phyloP scores from a whole-genome alignment of 495 filamentous ascomycete species.

The Xanthoparmelia taractica region DNA sequence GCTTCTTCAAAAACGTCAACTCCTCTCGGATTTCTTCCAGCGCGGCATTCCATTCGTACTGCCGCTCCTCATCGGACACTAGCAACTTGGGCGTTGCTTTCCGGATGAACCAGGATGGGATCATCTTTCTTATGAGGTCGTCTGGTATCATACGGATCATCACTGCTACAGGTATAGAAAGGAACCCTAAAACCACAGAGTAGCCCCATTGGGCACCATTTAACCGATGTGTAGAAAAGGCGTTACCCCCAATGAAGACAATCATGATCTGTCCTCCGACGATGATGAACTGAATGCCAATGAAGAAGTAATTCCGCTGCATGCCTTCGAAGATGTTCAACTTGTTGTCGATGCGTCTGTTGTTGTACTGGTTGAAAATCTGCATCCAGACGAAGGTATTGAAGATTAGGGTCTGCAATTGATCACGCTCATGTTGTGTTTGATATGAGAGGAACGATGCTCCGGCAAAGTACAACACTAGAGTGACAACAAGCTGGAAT shows the following conservation, averaged over 20 bases:
- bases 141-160: slow-evolving; percentile 72
- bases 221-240: slow-evolving; percentile 56
- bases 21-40: slow-evolving; percentile 69
- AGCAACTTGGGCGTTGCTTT: slow-evolving; percentile 42
- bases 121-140: slow-evolving; percentile 46
- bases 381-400: slow-evolving; percentile 96
- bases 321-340: slow-evolving; percentile 89
- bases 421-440: slow-evolving; percentile 31
- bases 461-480: slow-evolving; percentile 72
- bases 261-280: slow-evolving; percentile 74
- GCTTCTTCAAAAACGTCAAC: slow-evolving; percentile 64
- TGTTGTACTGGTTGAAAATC: slow-evolving; percentile 85
- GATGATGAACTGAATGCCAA: slow-evolving; percentile 74
- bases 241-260: slow-evolving; percentile 64
- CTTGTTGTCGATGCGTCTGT: slow-evolving; percentile 77
- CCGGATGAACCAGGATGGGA: slow-evolving; percentile 46
- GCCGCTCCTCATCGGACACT: slow-evolving; percentile 69
- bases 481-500: slow-evolving; percentile 72
- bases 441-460: slow-evolving; percentile 52
- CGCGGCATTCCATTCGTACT: slow-evolving; percentile 55
- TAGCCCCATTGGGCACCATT: slow-evolving; percentile 66
- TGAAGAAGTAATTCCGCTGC: slow-evolving; percentile 70
- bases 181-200: slow-evolving; percentile 59
- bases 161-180: slow-evolving; percentile 65
- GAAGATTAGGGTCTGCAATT: slow-evolving; percentile 67